A percentile compares a stretch with the other conserved stretches of the same genome.
Evolutionary conservation across 2,329 filamentous ascomycete species (phyloP).

Genomic region (Pezicula radicicola): DNA sequence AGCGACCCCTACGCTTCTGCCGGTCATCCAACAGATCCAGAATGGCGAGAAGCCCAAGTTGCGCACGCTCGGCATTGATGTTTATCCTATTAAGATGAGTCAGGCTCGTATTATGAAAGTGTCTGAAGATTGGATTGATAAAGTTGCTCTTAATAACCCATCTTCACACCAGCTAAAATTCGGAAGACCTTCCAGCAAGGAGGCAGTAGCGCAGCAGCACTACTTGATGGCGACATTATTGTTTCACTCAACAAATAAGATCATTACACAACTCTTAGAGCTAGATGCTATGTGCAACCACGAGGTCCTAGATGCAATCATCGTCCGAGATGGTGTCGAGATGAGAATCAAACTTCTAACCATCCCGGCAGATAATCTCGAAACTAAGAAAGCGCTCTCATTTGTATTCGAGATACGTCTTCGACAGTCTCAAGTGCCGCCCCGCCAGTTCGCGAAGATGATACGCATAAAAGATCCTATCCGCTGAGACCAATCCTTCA

Average conservation of each 20-base stretch:
- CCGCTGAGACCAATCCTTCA: too few relatives aligned
- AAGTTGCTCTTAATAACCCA: slow-evolving; percentile 84
- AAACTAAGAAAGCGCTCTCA: too few relatives aligned
- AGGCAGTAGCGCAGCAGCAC: slow-evolving; percentile 56
- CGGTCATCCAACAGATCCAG: slow-evolving; percentile 85
- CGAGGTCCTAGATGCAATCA: slow-evolving; percentile 75
- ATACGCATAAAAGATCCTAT: too few relatives aligned
- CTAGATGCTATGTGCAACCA: slow-evolving; percentile 96
- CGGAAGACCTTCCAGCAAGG: slow-evolving; percentile 77
- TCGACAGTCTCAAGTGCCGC: too few relatives aligned
- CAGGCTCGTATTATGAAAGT: slow-evolving; percentile 97
- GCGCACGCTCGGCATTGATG: slow-evolving; percentile 90
- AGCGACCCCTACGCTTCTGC: slow-evolving; percentile 81
- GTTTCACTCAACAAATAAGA: slow-evolving; percentile 85
- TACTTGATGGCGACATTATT: slow-evolving; percentile 92
- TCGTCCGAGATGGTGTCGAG: slow-evolving; percentile 82
- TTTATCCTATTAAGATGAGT: slow-evolving; percentile 92
- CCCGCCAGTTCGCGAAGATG: too few relatives aligned
- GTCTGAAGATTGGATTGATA: slow-evolving; percentile 90
- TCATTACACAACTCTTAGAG: slow-evolving; percentile 90
- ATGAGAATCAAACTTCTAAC: slow-evolving; percentile 76
- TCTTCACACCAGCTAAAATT: slow-evolving; percentile 97
- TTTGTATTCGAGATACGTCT: too few relatives aligned
- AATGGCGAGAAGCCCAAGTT: slow-evolving; percentile 75
- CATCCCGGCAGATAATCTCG: slow-evolving; percentile 82